Base-by-base conservation (phyloP, 805 yeast species). In the Zygoascus ofunaensis region DNA sequence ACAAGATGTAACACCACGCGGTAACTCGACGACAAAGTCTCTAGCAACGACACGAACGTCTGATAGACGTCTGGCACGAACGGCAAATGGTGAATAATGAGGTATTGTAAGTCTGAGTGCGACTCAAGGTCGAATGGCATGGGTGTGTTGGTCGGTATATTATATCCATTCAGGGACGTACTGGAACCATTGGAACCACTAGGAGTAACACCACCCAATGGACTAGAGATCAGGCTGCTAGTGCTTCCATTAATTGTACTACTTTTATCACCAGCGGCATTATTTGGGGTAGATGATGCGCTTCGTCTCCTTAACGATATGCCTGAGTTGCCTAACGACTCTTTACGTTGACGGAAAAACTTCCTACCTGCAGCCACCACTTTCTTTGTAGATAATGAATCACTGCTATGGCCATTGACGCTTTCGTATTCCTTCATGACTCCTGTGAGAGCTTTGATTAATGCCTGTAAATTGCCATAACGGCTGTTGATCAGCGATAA, bases 11-110 rank as follows among this genome's bases (percentile, higher is more conserved):
- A 41, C 19, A 55, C 46, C 34, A 50, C 47, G 12, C 44, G 42
- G 37, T 53, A 55, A 22, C 56, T 50, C n/a, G 43, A 49, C n/a
- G 47, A 41, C 14, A 56, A 43, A 14, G 47, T 45, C 10, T 55
- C 56, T 24, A 56, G 55, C 7, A 54, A 51, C 10, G 54, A 45
- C 14, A 53, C 36, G 41, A 54, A 54, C n/a, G 59, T 54, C 42
- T 54, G 57, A 37, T 54, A 49, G 26, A 47, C 42, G 44, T 56
- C 60, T n/a, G 59, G 60, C 4, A 46, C 42, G 43, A 52, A 56
- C 22, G 60, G 60, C 41, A 56, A 49, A 37, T 50, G 57, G 30
- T 42, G 44, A n/a, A 53, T 42, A 28, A 28, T 43, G 32, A 55
- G 50, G 39, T 50, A 46, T 5, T 40, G 22, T 34, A 49, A 49